Conservation (phyloP, 2,329 filamentous ascomycete species). For the Stachybotrys chlorohalonatus region DNA sequence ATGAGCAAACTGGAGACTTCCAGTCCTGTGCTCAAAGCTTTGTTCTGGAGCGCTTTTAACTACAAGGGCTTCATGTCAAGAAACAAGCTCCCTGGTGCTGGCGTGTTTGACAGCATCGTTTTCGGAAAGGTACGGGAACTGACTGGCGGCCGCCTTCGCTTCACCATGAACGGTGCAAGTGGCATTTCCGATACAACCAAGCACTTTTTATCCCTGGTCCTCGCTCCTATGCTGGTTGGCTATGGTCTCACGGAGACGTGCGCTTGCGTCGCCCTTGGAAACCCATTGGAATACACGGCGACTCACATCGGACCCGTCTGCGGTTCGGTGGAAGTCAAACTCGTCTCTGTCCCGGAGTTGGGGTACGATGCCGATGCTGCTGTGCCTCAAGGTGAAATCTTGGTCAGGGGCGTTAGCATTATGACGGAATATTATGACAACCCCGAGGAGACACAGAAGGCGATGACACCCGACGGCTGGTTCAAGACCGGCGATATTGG, state of each 20-base stretch:
- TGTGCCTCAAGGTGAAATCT: slow-evolving; percentile 86
- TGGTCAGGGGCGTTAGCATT: slow-evolving; percentile 71
- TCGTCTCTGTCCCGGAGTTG: slow-evolving; percentile 84
- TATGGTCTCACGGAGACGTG: slow-evolving; percentile 94
- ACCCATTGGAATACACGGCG: slow-evolving; percentile 77
- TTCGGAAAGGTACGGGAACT: slow-evolving; percentile 89
- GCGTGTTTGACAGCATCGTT: slow-evolving; percentile 68
- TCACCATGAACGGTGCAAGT: slow-evolving; percentile 91
- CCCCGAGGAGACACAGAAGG: slow-evolving; percentile 71
- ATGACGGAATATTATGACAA: slow-evolving; percentile 76
- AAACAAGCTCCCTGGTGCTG: slow-evolving; percentile 54
- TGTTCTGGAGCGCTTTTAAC: slow-evolving; percentile 65
- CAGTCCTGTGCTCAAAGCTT: slow-evolving; percentile 58
- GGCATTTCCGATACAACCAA: slow-evolving; percentile 82
- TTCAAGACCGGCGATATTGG: slow-evolving; percentile 97
- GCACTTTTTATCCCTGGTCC: slow-evolving; percentile 81
- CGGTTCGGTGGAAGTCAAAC: slow-evolving; percentile 74
- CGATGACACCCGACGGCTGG: slow-evolving; percentile 79
- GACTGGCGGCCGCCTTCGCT: slow-evolving; percentile 79
- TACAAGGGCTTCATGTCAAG: slow-evolving; percentile 51
- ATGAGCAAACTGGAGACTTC: slow-evolving; percentile 66
- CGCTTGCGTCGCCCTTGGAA: slow-evolving; percentile 73
- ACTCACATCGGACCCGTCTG: slow-evolving; percentile 70
- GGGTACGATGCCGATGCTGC: slow-evolving; percentile 68
- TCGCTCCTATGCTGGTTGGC: slow-evolving; percentile 88